Evolutionary conservation across 225 moss, liverwort and hornwort species (phyloP).

Genomic region (Physcomitrium patens): DNA sequence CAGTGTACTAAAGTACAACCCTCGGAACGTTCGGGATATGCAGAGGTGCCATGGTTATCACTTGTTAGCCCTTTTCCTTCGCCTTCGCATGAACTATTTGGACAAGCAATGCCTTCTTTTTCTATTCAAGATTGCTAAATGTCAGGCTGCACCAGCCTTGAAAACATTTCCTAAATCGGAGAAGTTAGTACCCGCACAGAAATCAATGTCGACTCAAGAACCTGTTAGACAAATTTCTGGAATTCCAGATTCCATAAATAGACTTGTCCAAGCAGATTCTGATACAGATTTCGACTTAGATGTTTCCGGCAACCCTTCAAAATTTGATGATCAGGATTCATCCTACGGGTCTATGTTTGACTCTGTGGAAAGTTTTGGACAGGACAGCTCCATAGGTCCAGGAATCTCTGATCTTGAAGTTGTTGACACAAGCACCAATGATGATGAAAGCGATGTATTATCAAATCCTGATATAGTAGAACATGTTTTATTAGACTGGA

Average conservation of each 20-base stretch:
- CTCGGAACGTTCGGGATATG: slow-evolving; percentile 87
- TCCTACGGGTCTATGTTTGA: slow-evolving; percentile 64
- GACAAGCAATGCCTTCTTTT: slow-evolving; percentile 79
- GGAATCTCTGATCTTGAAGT: slow-evolving; percentile 65
- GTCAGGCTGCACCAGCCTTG: slow-evolving; percentile 63
- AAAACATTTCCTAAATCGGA: slow-evolving; percentile 53
- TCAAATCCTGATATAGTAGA: slow-evolving; percentile 93
- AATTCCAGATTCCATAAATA: slow-evolving; percentile 53
- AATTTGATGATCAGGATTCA: slow-evolving; percentile 67
- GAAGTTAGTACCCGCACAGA: slow-evolving; percentile 44
- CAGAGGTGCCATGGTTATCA: slow-evolving; percentile 87
- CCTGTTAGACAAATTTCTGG: slow-evolving; percentile 54
- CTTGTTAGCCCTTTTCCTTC: slow-evolving; percentile 89
- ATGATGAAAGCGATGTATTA: slow-evolving; percentile 58
- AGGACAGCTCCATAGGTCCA: slow-evolving; percentile 57
- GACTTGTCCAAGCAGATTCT: slow-evolving; percentile 48
- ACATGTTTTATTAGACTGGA: slow-evolving; percentile 97
- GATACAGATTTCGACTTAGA: slow-evolving; percentile 52
- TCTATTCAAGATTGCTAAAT: slow-evolving; percentile 87
- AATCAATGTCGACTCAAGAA: slow-evolving; percentile 45
- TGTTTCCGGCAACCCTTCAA: slow-evolving; percentile 52
- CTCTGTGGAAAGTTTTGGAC: slow-evolving; percentile 57
- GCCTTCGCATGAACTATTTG: slow-evolving; percentile 78
- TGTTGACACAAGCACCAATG: slow-evolving; percentile 40
- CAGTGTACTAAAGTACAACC: slow-evolving; percentile 74